A percentile compares a stretch with the other conserved stretches of the same genome.
phyloP scores from a whole-genome alignment of 2,329 filamentous ascomycete genomes.

The Cladorrhinum sp. region DNA sequence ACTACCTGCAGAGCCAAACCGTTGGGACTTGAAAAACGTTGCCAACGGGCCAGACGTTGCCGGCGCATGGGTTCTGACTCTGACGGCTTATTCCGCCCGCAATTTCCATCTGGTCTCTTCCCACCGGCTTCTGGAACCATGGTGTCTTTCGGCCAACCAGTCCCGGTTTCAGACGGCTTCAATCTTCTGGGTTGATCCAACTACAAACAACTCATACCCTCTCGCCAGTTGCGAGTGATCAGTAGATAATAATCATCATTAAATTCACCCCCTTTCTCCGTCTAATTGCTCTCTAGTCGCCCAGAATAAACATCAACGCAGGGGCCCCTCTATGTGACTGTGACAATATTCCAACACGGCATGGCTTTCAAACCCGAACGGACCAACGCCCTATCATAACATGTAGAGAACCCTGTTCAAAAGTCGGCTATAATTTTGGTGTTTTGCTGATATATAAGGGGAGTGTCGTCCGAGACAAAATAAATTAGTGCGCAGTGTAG shows the following conservation, averaged over 20 bases:
- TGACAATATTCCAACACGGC: neutral
- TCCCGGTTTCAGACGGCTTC: neutral
- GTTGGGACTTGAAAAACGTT: no score
- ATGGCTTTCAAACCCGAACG: neutral
- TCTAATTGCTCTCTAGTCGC: neutral
- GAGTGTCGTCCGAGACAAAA: neutral
- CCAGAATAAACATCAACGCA: neutral
- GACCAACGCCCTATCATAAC: neutral
- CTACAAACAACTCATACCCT: neutral
- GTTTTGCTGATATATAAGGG: neutral
- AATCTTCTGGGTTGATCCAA: neutral
- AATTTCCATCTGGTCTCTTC: neutral
- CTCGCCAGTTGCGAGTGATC: neutral
- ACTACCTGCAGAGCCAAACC: no score
- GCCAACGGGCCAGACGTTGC: no score
- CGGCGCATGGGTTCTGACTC: no score
- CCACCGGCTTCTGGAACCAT: neutral
- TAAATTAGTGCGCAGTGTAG: no score
- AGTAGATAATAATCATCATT: neutral
- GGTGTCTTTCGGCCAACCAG: neutral
- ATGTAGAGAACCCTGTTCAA: neutral
- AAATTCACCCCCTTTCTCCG: neutral
- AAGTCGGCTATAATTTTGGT: neutral
- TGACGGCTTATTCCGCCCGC: no score
- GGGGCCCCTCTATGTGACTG: neutral